Conservation (phyloP, 495 filamentous ascomycete genomes). For the Podospora tetraspora region DNA sequence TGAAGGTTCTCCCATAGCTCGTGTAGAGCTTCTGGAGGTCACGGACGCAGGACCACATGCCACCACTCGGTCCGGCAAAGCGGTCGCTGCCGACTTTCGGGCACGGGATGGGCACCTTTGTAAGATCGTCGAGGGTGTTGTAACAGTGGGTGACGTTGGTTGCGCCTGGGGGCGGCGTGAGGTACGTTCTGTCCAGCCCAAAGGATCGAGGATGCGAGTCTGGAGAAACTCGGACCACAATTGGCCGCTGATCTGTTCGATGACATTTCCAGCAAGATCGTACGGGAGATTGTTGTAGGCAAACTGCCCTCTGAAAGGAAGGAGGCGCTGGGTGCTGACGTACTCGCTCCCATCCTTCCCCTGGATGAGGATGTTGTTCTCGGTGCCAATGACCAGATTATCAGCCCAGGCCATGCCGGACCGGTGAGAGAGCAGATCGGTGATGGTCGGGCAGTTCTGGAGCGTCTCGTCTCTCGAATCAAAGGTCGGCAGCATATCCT, state of each 20-base stretch:
- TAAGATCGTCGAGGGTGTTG: slow-evolving; percentile 6
- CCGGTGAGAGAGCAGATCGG: slow-evolving; percentile 5
- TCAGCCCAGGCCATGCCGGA: slow-evolving; percentile 1
- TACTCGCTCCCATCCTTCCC: neutral
- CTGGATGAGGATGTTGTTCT: slow-evolving; percentile 2
- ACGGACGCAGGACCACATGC: neutral
- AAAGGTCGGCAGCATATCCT: slow-evolving; percentile 1
- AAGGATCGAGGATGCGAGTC: slow-evolving; percentile 2
- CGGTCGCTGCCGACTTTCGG: neutral
- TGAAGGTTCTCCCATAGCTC: neutral
- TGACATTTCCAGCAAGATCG: slow-evolving; percentile 1
- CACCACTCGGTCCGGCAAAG: neutral
- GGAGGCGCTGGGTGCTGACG: slow-evolving; percentile 4
- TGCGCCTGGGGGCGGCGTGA: neutral
- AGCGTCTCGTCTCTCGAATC: neutral
- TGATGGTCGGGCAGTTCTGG: slow-evolving; percentile 1
- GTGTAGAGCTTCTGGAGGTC: slow-evolving; percentile 3
- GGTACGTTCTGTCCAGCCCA: slow-evolving; percentile 1
- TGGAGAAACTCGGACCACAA: neutral
- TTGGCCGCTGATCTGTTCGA: slow-evolving; percentile 2
- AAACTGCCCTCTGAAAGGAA: neutral
- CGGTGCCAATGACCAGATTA: neutral
- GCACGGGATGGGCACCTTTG: neutral
- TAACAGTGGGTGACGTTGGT: neutral
- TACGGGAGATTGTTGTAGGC: neutral